Evolutionary conservation across 768 basidiomycete species (phyloP).

Genomic region (Tulasnella sp.): DNA sequence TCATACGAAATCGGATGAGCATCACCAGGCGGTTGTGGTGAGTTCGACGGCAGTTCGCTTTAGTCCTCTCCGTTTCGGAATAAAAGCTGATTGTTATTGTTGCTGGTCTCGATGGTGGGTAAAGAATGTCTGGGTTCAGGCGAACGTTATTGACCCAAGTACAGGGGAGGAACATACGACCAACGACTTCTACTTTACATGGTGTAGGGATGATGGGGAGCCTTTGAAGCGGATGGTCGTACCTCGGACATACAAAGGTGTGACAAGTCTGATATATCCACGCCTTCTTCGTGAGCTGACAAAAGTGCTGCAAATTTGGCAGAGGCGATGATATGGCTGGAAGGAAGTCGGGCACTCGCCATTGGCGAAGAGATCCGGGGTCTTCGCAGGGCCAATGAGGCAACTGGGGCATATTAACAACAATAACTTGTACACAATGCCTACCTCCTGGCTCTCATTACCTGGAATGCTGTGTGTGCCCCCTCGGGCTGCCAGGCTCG

Average conservation of each 20-base stretch:
- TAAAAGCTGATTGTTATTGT: too few relatives aligned
- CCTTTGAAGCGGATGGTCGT: constrained; percentile 40
- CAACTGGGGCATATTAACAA: too few relatives aligned
- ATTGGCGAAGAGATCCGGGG: constrained; percentile 10
- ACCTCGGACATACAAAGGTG: constrained; percentile 56
- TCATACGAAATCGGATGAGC: constrained; percentile 39
- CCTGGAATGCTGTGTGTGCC: too few relatives aligned
- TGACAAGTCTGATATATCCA: constrained; percentile 14
- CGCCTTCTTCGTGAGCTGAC: constrained; percentile 21
- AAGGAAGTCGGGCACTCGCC: constrained; percentile 48
- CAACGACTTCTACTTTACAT: constrained; percentile 69
- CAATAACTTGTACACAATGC: too few relatives aligned
- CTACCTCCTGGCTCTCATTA: too few relatives aligned
- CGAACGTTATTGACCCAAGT: constrained; percentile 56
- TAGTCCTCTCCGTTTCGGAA: too few relatives aligned
- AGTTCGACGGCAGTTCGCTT: too few relatives aligned
- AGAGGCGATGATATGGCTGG: constrained; percentile 82
- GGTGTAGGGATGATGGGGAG: constrained; percentile 37
- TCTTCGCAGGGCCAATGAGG: neutral
- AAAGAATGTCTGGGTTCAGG: constrained; percentile 61
- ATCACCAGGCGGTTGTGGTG: constrained; percentile 50
- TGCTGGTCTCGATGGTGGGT: too few relatives aligned
- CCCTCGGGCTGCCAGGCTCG: too few relatives aligned
- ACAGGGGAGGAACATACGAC: constrained; percentile 56
- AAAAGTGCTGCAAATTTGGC: constrained; percentile 22